Conservation (phyloP, 2,329 filamentous ascomycete genomes). For the Penicillium sp. region DNA sequence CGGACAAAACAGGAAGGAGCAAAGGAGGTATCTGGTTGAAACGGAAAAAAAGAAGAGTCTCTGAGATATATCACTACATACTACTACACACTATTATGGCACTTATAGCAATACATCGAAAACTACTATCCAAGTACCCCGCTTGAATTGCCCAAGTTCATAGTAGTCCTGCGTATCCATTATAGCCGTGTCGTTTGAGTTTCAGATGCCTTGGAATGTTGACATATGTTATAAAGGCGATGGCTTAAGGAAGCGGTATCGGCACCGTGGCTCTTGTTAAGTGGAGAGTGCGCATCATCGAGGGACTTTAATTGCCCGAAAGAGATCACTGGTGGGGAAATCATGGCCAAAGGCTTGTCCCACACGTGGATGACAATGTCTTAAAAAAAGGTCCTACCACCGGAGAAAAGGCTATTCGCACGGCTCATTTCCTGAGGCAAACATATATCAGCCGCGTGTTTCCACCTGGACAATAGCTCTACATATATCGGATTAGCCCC, state of each 20-base stretch:
- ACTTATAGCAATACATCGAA: background rate
- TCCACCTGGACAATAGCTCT: background rate
- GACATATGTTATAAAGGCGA: background rate
- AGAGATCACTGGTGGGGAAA: slow-evolving; percentile 11
- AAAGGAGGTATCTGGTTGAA: background rate
- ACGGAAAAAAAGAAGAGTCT: background rate
- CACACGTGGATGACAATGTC: slow-evolving; percentile 3
- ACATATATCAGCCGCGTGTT: background rate
- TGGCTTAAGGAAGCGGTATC: slow-evolving; percentile 20
- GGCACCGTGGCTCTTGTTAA: slow-evolving; percentile 12
- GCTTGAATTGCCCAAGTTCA: background rate
- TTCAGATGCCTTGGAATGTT: background rate
- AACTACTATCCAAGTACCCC: background rate
- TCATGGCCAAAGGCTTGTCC: slow-evolving; percentile 8
- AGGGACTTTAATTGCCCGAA: background rate
- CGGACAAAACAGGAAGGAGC: background rate
- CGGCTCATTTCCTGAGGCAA: background rate
- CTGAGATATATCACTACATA: background rate
- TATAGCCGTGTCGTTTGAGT: background rate
- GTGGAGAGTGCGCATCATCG: slow-evolving; percentile 18
- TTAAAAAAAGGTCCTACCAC: background rate
- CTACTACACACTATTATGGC: background rate
- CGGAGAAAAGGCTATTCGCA: background rate
- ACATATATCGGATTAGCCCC: background rate
- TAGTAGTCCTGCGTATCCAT: background rate